Percentiles rank a stretch among this genome's conserved stretches.
phyloP scores from a whole-genome alignment of 345 rosid species.

The Erucastrum elatum region DNA sequence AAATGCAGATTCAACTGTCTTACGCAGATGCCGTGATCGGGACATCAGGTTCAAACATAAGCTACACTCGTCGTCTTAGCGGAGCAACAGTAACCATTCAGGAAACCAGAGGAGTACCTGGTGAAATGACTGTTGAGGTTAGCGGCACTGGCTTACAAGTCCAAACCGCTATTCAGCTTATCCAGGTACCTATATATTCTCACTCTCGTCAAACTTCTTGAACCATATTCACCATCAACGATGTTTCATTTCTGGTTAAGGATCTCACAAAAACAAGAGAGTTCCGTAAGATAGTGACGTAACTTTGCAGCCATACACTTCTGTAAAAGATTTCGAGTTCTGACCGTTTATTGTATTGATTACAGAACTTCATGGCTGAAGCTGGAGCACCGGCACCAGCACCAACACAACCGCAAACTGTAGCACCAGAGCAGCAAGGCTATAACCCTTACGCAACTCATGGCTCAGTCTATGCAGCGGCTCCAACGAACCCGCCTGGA shows the following conservation, averaged over 20 bases:
- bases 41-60: conserved; percentile 88
- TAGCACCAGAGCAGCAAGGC: conserved; percentile 66
- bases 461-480: conserved; percentile 74
- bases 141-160: conserved; percentile 96
- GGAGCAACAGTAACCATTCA: conserved; percentile 98
- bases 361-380: conserved; percentile 98
- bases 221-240: not conserved
- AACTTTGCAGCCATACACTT: not conserved
- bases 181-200: conserved; percentile 54
- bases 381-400: conserved; percentile 68
- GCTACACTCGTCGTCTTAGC: conserved; percentile 94
- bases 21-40: conserved; percentile 99
- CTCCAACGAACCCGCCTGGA: conserved; percentile 78
- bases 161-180: conserved; percentile 96
- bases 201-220: not conserved
- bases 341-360: conserved; percentile 5
- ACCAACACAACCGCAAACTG: conserved; percentile 55
- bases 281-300: not conserved
- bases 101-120: conserved; percentile 94
- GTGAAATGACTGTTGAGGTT: conserved; percentile 98
- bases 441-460: conserved; percentile 87
- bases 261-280: not conserved
- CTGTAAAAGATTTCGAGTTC: not conserved
- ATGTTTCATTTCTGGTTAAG: not conserved
- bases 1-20: conserved; percentile 90